Percentiles rank a stretch among this genome's conserved stretches.
These are phyloP conservation scores for Canariomyces notabilis DNA, from an alignment of 2,329 filamentous ascomycete genomes.

Conservation along the genomic window DNA sequence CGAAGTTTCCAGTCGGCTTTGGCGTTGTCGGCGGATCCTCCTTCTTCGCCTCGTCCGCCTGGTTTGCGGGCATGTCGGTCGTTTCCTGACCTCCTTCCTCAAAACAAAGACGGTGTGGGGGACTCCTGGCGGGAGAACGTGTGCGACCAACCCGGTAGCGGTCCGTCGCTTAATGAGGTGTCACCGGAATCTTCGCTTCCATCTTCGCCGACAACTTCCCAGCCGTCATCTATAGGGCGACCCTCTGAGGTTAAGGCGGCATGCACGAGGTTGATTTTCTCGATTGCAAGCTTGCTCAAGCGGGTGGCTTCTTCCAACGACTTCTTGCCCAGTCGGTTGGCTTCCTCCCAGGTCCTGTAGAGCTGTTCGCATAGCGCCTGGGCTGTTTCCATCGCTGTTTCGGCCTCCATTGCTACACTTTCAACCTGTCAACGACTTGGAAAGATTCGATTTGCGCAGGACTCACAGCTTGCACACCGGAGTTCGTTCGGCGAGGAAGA, in stretches of 20 bases:
- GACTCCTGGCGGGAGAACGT: no score
- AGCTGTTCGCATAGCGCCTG: not conserved
- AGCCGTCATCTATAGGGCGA: not conserved
- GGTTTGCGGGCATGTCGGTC: no score
- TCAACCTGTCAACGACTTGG: not conserved
- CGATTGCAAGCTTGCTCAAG: not conserved
- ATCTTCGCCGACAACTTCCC: not conserved
- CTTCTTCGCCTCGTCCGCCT: no score
- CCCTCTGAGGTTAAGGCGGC: not conserved
- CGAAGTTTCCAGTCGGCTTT: no score
- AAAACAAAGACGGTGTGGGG: no score
- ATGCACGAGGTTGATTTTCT: not conserved
- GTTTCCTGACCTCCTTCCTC: no score
- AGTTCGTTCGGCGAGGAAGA: not conserved
- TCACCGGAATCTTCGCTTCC: no score
- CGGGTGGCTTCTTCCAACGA: not conserved
- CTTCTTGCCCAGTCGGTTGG: not conserved
- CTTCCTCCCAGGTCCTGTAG: not conserved
- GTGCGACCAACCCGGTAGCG: not conserved
- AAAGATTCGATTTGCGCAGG: not conserved
- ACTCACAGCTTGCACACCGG: not conserved
- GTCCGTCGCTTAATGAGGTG: not conserved
- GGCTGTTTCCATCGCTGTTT: not conserved
- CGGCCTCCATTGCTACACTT: not conserved
- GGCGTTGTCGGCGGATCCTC: no score